Evolutionary conservation across 495 filamentous ascomycete species (phyloP).

Genomic region (Parachaetomium inaequale): DNA sequence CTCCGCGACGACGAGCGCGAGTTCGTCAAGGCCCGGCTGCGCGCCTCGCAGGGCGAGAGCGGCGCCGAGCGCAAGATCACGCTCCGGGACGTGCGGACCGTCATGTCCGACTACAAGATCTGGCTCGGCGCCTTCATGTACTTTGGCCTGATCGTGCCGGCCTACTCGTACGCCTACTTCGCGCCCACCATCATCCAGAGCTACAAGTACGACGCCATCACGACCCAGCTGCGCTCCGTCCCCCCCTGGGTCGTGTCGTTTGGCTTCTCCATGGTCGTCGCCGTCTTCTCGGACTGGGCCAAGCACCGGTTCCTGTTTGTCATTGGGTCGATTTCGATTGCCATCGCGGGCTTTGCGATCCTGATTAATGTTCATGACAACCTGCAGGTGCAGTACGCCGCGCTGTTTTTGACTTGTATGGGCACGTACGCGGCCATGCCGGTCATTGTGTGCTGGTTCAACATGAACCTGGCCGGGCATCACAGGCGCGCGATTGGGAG

Average conservation of each 20-base stretch:
- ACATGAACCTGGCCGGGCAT: conserved; percentile 88
- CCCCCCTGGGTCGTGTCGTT: conserved; percentile 82
- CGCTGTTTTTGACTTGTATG: conserved; percentile 68
- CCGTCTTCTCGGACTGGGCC: conserved; percentile 61
- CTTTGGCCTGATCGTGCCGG: conserved; percentile 82
- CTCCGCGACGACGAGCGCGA: conserved; percentile 69
- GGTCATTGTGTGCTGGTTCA: conserved; percentile 87
- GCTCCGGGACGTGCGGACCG: conserved; percentile 57
- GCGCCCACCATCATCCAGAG: conserved; percentile 69
- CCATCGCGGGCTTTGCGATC: conserved; percentile 68
- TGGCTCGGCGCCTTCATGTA: conserved; percentile 85
- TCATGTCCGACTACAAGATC: conserved; percentile 72
- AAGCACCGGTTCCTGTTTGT: conserved; percentile 75
- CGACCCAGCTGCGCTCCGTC: conserved; percentile 78
- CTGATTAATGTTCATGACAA: conserved; percentile 59
- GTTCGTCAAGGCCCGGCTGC: conserved; percentile 71
- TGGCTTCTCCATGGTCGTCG: conserved; percentile 69
- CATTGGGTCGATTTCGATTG: conserved; percentile 58
- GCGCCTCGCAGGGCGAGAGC: conserved; percentile 67
- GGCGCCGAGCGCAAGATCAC: conserved; percentile 64
- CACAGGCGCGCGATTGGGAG: conserved; percentile 76
- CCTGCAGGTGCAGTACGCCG: conserved; percentile 61
- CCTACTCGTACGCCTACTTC: conserved; percentile 70
- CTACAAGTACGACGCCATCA: conserved; percentile 63
- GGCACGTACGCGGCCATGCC: conserved; percentile 71